A percentile compares a stretch with the other conserved stretches of the same genome.
phyloP scores from a whole-genome alignment of 495 filamentous ascomycete species.

The Xylaria flabelliformis region DNA sequence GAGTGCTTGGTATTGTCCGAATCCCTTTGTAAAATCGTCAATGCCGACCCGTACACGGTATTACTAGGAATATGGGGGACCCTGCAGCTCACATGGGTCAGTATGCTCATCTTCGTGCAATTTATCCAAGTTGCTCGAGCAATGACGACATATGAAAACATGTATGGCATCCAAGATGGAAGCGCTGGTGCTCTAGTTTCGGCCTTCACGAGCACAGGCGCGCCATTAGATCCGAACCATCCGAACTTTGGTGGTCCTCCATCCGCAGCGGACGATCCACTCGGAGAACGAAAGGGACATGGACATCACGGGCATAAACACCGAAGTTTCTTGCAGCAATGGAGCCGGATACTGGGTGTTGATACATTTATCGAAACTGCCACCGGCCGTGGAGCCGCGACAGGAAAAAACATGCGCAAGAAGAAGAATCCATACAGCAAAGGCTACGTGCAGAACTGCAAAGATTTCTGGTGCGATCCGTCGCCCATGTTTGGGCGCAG shows the following conservation, averaged over 20 bases:
- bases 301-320: conserved; percentile 56
- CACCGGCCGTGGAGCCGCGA: conserved; percentile 62
- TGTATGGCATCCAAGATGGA: conserved; percentile 71
- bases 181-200: conserved; percentile 71
- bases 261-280: conserved; percentile 47
- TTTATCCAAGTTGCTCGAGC: conserved; percentile 88
- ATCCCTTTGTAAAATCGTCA: conserved; percentile 71
- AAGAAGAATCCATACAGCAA: conserved; percentile 83
- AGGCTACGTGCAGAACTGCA: conserved; percentile 84
- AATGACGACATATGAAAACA: conserved; percentile 94
- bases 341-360: conserved; percentile 83
- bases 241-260: conserved; percentile 45
- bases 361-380: conserved; percentile 90
- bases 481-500: conserved; percentile 79
- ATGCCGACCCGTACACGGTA: conserved; percentile 83
- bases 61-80: conserved; percentile 77
- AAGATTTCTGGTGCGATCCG: conserved; percentile 94
- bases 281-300: conserved; percentile 47
- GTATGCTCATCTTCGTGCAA: conserved; percentile 93
- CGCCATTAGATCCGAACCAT: conserved; percentile 64
- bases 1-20: conserved; percentile 80
- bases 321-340: conserved; percentile 72
- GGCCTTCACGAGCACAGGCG: conserved; percentile 78
- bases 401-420: conserved; percentile 53
- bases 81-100: conserved; percentile 89